Evolutionary conservation across 2,329 filamentous ascomycete species (phyloP), one percentile per base, ranked within the genome.

Genomic region (Neonectria hederae): DNA sequence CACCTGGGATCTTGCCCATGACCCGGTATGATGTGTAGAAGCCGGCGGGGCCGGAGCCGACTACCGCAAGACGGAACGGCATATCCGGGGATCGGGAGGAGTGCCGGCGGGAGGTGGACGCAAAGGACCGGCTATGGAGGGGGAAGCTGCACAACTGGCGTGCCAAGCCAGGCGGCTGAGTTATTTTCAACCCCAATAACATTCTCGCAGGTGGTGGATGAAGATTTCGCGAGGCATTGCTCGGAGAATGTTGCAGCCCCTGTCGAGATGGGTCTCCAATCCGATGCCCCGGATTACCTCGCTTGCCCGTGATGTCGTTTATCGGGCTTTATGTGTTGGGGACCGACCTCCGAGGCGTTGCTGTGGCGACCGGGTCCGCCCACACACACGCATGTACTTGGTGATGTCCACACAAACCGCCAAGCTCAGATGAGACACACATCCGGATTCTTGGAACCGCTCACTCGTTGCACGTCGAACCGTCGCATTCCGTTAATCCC

Each of bases 21-120:
- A 97, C 86, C 62, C 94, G 88, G 74, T 96, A 93, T 1, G 96
- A 91, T 0, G 95, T 92, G 77, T 99, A 99, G 83, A 98, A 99
- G 3, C 96, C 96, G 13, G 96, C 96, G 1, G 96, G 96, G 1
- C 96, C 96, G 28, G 96, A 97, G 55, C 95, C 96, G 71, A 98
- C 88, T 67, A 98, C 87, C 64, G 95, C 96, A 78, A 98, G 85
- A 53, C 93, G 91, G 73, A 95, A 89, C 2, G 88, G 87, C 52
- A 84, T 80, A 62, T 81, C 79, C 59, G 76, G 74, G 52, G 69
- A 70, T 52, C 73, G 71, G 42, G 68, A 53, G 5, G 56, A 38
- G 38, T 55, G 54, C n/a, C 35, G 35, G 22, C 45, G 19, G 22
- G 48, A 22, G 24, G 59, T 10, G 24, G 69, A 68, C 55, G 65